Evolutionary conservation across 1,284 basidiomycete genomes (phyloP).

Genomic region (Thelephora terrestris): DNA sequence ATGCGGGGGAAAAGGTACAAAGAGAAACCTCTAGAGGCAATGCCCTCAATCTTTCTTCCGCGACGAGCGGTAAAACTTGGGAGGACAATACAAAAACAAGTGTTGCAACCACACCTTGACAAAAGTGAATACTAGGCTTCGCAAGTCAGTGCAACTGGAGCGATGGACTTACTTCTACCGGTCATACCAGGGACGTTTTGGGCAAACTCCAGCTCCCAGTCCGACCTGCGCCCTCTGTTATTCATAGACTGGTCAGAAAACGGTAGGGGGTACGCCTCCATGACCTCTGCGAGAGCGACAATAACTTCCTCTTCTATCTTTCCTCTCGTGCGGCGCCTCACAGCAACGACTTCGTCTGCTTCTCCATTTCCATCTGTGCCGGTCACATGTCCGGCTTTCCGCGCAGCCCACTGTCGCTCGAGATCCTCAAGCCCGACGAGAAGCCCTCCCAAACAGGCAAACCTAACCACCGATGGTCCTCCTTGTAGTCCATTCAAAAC

Average conservation of each 20-base stretch:
- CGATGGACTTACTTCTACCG: constrained; percentile 63
- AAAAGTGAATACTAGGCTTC: not conserved
- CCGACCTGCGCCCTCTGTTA: no score
- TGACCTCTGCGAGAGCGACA: constrained; percentile 58
- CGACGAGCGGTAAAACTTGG: constrained; percentile 44
- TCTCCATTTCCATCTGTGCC: constrained; percentile 12
- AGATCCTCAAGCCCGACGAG: constrained; percentile 53
- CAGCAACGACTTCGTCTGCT: constrained; percentile 17
- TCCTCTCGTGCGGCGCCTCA: constrained; percentile 18
- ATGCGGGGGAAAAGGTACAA: not conserved
- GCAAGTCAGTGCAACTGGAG: constrained; percentile 16
- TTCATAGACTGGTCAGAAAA: no score
- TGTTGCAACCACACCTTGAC: constrained; percentile 23
- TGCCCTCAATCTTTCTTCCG: constrained; percentile 41
- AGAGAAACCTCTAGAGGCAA: constrained; percentile 34
- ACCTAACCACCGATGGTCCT: constrained; percentile 45
- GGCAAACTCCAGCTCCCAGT: not conserved
- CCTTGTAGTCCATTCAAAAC: constrained; percentile 54
- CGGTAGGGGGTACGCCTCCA: constrained; percentile 40
- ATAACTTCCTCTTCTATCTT: constrained; percentile 54
- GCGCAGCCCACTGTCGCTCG: constrained; percentile 10
- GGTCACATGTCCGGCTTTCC: constrained; percentile 7
- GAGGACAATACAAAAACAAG: constrained; percentile 40
- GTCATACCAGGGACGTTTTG: constrained; percentile 23
- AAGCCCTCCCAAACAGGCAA: constrained; percentile 54